These are phyloP conservation scores for Vanderwaltozyma yarrowii DNA, from an alignment of 805 yeast genomes.

Conservation along the genomic window DNA sequence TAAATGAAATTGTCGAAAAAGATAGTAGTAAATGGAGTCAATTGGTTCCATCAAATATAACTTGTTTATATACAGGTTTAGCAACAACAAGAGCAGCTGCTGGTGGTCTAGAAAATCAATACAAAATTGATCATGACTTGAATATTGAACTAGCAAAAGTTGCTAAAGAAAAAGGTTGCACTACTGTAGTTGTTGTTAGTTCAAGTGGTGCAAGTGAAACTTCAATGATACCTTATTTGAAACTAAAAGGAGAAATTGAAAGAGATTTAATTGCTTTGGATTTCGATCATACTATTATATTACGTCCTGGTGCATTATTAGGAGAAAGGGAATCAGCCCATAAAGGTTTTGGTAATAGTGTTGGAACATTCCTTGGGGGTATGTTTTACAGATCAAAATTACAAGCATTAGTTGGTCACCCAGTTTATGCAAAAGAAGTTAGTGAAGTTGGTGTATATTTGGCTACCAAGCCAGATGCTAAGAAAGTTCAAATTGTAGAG, in stretches of 20 bases:
- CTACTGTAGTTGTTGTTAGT: constrained; percentile 59
- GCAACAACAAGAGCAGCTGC: constrained; percentile 70
- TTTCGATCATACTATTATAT: constrained; percentile 62
- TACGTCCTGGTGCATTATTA: constrained; percentile 66
- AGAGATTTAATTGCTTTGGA: constrained; percentile 49
- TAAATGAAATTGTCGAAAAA: constrained; percentile 33
- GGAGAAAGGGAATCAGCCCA: constrained; percentile 45
- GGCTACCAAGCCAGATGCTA: constrained; percentile 24
- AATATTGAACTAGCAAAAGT: constrained; percentile 60
- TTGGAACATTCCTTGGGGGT: constrained; percentile 27
- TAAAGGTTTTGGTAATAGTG: constrained; percentile 31
- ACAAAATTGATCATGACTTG: constrained; percentile 63
- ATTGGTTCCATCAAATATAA: constrained; percentile 28
- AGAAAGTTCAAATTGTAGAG: constrained; percentile 24
- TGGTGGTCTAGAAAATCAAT: constrained; percentile 62
- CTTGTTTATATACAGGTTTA: constrained; percentile 50
- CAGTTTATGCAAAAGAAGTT: constrained; percentile 57
- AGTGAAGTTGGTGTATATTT: constrained; percentile 44
- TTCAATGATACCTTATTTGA: constrained; percentile 52
- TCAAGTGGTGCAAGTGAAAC: constrained; percentile 49
- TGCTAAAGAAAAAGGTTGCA: constrained; percentile 60
- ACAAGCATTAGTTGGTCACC: constrained; percentile 29
- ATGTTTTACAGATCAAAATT: constrained; percentile 28
- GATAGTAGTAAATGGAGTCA: constrained; percentile 44
- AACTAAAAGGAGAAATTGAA: constrained; percentile 70